Evolutionary conservation across 2,329 filamentous ascomycete genomes (phyloP).

Genomic region (Lecanicillium sp.): DNA sequence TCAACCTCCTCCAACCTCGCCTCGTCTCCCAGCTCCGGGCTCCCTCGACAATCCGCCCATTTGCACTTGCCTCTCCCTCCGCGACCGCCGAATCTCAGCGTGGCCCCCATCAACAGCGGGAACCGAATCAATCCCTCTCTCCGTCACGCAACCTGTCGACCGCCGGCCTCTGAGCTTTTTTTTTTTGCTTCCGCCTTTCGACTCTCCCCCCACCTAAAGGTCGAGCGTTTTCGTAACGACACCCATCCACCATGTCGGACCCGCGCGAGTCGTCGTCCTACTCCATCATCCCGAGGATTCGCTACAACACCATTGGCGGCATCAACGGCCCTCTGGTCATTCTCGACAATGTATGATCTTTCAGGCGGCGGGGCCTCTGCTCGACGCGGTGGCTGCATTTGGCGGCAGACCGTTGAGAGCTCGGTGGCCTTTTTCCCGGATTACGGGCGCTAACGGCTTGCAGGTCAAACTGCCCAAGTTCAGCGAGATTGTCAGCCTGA

Average conservation of each 20-base stretch:
- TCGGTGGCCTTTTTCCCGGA: neutral
- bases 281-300: constrained; percentile 57
- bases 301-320: constrained; percentile 97
- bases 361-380: no score
- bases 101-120: constrained; percentile 15
- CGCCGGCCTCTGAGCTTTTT: neutral
- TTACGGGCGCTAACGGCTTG: constrained; percentile 7
- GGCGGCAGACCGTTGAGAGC: neutral
- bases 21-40: constrained; percentile 22
- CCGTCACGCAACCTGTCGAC: neutral
- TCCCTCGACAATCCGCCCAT: constrained; percentile 13
- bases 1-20: constrained; percentile 34
- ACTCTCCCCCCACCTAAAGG: constrained; percentile 8
- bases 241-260: constrained; percentile 42
- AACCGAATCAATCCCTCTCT: neutral
- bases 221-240: constrained; percentile 15
- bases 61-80: constrained; percentile 19
- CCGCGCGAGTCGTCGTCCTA: constrained; percentile 55
- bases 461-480: constrained; percentile 96
- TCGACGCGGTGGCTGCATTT: neutral
- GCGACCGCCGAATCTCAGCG: constrained; percentile 13
- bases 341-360: constrained; percentile 71
- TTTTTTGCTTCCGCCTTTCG: constrained; percentile 14
- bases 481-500: constrained; percentile 97
- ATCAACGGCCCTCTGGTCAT: constrained; percentile 98